These are phyloP conservation scores for Kwoniella shivajii DNA, from an alignment of 1,284 basidiomycete species.

Conservation along the genomic window DNA sequence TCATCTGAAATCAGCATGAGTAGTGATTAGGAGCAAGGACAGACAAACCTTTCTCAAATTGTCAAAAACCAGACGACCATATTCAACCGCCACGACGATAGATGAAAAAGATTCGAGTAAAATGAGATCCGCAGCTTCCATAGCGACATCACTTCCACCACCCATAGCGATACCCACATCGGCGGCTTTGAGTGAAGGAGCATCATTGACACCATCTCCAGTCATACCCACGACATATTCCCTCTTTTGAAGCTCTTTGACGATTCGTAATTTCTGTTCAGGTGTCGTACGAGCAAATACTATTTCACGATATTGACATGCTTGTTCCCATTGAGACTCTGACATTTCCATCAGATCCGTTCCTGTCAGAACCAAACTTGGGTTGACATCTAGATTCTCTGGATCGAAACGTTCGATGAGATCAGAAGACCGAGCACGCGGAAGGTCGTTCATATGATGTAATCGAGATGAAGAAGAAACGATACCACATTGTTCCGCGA, in stretches of 20 bases:
- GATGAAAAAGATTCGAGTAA: slow-evolving; percentile 52
- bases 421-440: slow-evolving; percentile 21
- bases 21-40: neutral
- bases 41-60: slow-evolving; percentile 61
- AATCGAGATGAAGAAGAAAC: slow-evolving; percentile 58
- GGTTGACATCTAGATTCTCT: slow-evolving; percentile 7
- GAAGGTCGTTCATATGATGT: slow-evolving; percentile 55
- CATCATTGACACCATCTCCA: slow-evolving; percentile 73
- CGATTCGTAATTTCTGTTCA: slow-evolving; percentile 71
- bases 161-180: slow-evolving; percentile 59
- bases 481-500: slow-evolving; percentile 65
- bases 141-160: slow-evolving; percentile 55
- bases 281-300: slow-evolving; percentile 74
- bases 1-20: too few species aligned
- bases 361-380: slow-evolving; percentile 58
- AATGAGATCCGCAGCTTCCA: slow-evolving; percentile 54
- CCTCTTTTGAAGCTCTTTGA: slow-evolving; percentile 63
- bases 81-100: slow-evolving; percentile 57
- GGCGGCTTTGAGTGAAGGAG: slow-evolving; percentile 61
- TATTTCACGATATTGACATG: slow-evolving; percentile 65
- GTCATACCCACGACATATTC: slow-evolving; percentile 63
- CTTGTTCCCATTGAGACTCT: slow-evolving; percentile 59
- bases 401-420: slow-evolving; percentile 14
- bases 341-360: slow-evolving; percentile 60
- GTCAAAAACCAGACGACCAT: slow-evolving; percentile 68